Percentiles rank a stretch among this genome's conserved stretches.
Conservation (phyloP, 202 grass and related monocot genomes). For the Hordeum pubiflorum region DNA sequence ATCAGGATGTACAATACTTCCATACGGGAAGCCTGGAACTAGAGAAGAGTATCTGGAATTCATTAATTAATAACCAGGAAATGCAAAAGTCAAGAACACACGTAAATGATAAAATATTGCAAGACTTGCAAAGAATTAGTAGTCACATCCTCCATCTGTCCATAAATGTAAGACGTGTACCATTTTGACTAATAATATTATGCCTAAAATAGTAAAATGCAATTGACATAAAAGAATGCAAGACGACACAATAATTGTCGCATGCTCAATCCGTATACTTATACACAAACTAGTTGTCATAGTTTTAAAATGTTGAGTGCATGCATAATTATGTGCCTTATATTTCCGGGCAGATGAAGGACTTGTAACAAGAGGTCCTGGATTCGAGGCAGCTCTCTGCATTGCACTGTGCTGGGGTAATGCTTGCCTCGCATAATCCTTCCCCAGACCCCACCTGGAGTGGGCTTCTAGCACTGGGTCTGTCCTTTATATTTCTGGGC, state of each 20-base stretch:
- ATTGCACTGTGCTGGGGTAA: too few species aligned
- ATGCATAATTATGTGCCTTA: background rate
- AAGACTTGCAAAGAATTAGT: background rate
- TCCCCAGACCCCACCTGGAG: too few species aligned
- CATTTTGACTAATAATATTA: background rate
- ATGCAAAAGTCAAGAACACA: slow-evolving; percentile 17
- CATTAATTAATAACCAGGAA: background rate
- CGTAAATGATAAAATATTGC: background rate
- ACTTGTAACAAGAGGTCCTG: too few species aligned
- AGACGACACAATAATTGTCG: background rate
- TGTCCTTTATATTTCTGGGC: background rate
- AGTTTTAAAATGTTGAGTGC: background rate
- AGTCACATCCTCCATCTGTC: background rate
- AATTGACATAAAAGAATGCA: background rate
- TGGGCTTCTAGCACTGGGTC: too few species aligned
- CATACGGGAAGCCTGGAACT: background rate
- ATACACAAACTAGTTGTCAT: background rate
- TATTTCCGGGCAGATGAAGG: background rate
- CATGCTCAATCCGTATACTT: background rate
- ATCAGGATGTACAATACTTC: slow-evolving; percentile 14
- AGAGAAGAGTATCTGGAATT: background rate
- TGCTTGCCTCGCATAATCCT: too few species aligned
- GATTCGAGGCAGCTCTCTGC: too few species aligned
- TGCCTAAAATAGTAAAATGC: background rate
- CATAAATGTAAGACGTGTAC: background rate